Conservation (phyloP, 129 eudicot species). For the Tagetes patula region DNA sequence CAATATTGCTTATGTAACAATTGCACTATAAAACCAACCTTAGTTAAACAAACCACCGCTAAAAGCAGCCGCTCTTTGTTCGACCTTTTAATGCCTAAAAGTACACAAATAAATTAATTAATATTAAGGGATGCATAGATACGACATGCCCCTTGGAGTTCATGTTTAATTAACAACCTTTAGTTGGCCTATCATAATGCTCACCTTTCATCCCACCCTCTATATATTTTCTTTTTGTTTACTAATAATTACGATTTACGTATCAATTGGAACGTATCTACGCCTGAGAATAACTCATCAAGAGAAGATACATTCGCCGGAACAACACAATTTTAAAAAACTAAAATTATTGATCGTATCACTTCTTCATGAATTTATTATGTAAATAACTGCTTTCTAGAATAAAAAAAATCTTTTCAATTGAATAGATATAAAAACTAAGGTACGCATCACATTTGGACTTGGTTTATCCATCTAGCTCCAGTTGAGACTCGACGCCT, state of each 20-base stretch:
- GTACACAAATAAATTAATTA: slow-evolving; percentile 7
- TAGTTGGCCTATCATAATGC: neutral
- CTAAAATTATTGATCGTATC: too few species aligned
- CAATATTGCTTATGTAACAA: slow-evolving; percentile 32
- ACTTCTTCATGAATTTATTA: too few species aligned
- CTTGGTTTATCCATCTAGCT: too few species aligned
- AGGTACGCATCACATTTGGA: too few species aligned
- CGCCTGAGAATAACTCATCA: neutral
- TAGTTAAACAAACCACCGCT: slow-evolving; percentile 19
- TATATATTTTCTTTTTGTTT: neutral
- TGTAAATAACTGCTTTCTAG: too few species aligned
- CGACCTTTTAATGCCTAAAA: slow-evolving; percentile 24
- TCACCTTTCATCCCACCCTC: slow-evolving; percentile 3
- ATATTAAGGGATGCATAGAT: slow-evolving; percentile 28
- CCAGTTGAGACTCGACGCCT: neutral
- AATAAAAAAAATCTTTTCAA: too few species aligned
- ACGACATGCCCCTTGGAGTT: slow-evolving; percentile 39
- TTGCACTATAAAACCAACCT: slow-evolving; percentile 31
- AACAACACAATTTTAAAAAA: too few species aligned
- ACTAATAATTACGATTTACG: too few species aligned
- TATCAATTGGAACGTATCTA: neutral
- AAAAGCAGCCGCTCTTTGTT: slow-evolving; percentile 33
- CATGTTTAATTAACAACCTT: slow-evolving; percentile 10
- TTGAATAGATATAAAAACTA: too few species aligned
- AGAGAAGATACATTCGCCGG: too few species aligned